phyloP scores from a whole-genome alignment of 805 yeast species.

The Spathaspora passalidarum region DNA sequence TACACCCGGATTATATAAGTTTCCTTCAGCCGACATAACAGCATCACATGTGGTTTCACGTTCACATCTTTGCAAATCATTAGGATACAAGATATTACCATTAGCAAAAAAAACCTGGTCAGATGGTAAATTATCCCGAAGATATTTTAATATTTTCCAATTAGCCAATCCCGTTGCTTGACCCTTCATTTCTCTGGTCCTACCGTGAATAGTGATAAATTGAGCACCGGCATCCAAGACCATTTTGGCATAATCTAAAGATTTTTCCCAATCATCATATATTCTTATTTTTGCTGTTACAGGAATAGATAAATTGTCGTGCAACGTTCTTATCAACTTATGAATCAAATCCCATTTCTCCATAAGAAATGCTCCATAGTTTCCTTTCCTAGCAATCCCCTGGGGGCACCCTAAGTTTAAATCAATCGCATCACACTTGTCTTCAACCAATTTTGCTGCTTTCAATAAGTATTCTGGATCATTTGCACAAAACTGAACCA shows the following conservation, averaged over 20 bases:
- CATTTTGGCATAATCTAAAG: constrained; percentile 83
- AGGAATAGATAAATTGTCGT: constrained; percentile 73
- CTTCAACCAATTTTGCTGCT: constrained; percentile 81
- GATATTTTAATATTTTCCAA: constrained; percentile 74
- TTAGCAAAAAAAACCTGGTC: constrained; percentile 91
- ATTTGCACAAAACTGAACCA: constrained; percentile 96
- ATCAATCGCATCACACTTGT: constrained; percentile 92
- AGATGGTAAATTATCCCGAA: constrained; percentile 71
- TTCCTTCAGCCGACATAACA: constrained; percentile 97
- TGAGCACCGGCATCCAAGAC: constrained; percentile 93
- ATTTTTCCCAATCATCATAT: constrained; percentile 78
- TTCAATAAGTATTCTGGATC: constrained; percentile 78
- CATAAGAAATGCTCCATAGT: constrained; percentile 94
- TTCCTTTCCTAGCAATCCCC: constrained; percentile 92
- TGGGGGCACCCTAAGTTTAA: constrained; percentile 97
- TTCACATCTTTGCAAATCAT: constrained; percentile 72
- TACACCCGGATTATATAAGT: constrained; percentile 88
- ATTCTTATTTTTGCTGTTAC: constrained; percentile 96
- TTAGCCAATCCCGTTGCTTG: constrained; percentile 94
- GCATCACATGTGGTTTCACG: constrained; percentile 73
- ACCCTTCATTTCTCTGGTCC: constrained; percentile 97
- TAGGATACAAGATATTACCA: constrained; percentile 90
- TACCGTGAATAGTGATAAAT: constrained; percentile 89
- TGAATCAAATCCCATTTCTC: constrained; percentile 91
- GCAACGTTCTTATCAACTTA: constrained; percentile 67